Conservation (phyloP, 176 grass and related monocot species). For the Secale cereale region DNA sequence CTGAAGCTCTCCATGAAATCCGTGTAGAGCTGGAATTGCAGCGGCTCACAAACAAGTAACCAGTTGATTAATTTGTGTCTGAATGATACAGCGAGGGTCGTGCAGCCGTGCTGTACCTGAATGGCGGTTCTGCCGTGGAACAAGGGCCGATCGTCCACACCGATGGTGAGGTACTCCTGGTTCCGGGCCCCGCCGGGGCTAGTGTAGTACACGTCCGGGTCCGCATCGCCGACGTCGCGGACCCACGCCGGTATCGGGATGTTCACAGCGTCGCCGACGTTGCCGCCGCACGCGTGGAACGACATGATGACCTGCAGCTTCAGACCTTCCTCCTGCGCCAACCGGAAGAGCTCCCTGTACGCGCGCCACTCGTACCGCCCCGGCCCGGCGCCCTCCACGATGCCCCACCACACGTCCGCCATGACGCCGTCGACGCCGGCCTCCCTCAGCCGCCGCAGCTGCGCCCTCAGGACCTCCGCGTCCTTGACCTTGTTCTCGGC, state of each 20-base stretch:
- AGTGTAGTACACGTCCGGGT: slow-evolving; percentile 67
- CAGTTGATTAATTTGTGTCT: not conserved
- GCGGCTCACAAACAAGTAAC: not conserved
- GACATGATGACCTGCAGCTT: slow-evolving; percentile 89
- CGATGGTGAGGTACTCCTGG: slow-evolving; percentile 62
- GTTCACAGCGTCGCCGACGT: slow-evolving; percentile 59
- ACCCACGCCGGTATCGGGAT: slow-evolving; percentile 64
- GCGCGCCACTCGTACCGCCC: slow-evolving; percentile 58
- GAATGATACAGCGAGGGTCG: not conserved
- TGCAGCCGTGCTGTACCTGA: slow-evolving; percentile 28
- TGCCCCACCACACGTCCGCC: slow-evolving; percentile 83
- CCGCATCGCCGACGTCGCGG: not conserved
- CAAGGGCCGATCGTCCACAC: slow-evolving; percentile 56
- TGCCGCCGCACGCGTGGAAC: slow-evolving; percentile 83
- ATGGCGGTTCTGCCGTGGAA: slow-evolving; percentile 58
- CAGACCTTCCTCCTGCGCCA: slow-evolving; percentile 47
- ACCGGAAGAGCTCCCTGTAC: slow-evolving; percentile 55
- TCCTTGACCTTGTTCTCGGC: slow-evolving; percentile 43
- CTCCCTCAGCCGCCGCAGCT: slow-evolving; percentile 43
- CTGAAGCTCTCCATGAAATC: slow-evolving; percentile 88
- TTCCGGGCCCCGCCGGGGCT: slow-evolving; percentile 36
- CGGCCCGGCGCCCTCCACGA: slow-evolving; percentile 48
- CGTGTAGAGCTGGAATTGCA: slow-evolving; percentile 43
- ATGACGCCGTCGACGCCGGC: slow-evolving; percentile 66
- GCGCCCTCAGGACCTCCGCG: slow-evolving; percentile 33